A percentile compares a stretch with the other conserved stretches of the same genome.
These are phyloP conservation scores for Colletotrichum sp. DNA, from an alignment of 2,329 filamentous ascomycete genomes.

Conservation along the genomic window DNA sequence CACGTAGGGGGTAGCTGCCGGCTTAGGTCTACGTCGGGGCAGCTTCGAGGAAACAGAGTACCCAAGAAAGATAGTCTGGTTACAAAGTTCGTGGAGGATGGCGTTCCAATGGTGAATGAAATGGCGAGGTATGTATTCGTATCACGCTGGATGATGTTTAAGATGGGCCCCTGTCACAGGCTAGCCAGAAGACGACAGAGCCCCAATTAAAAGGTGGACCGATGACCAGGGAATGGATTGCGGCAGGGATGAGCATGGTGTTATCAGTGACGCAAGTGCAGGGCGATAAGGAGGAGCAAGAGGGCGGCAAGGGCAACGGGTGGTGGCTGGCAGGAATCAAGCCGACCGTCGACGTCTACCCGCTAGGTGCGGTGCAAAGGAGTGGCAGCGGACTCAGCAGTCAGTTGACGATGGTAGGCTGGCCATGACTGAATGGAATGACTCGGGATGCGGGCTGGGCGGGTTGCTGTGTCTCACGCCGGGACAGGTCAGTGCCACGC, in stretches of 20 bases:
- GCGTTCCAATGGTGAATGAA: not conserved
- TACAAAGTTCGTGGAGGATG: not conserved
- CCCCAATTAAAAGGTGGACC: constrained; percentile 17
- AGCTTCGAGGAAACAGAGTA: not conserved
- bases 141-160: constrained; percentile 21
- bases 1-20: not conserved
- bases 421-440: constrained; percentile 11
- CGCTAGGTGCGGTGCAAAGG: not conserved
- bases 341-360: not conserved
- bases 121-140: constrained; percentile 2
- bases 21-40: not conserved
- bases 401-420: not conserved
- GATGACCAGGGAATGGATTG: constrained; percentile 9
- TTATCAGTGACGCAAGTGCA: constrained; percentile 23
- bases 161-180: constrained; percentile 15
- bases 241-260: constrained; percentile 10
- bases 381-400: not conserved
- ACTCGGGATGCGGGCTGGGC: not conserved
- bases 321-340: constrained; percentile 3
- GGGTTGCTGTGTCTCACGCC: constrained; percentile 3
- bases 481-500: constrained; percentile 14
- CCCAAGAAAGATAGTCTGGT: not conserved
- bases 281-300: constrained; percentile 9
- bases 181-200: constrained; percentile 12
- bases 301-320: not conserved